Base-by-base conservation (phyloP, 208 protist species). In the Trypanosoma boissoni region DNA sequence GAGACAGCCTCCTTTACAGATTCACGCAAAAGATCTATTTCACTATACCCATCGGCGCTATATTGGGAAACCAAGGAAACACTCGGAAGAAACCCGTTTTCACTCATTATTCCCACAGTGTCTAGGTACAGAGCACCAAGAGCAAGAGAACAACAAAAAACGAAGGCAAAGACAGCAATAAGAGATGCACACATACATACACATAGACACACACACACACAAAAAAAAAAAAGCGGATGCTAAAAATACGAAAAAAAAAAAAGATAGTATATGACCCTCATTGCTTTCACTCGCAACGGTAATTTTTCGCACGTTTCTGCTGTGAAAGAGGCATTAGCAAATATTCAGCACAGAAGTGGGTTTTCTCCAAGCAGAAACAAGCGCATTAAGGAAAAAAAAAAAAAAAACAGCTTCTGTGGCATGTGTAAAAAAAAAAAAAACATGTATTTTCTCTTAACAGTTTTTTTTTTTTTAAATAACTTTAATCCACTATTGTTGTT, bases 391-490 rank as follows among this genome's bases (percentile, higher is more conserved):
- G 34, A 53, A n/a, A 9, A 53, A 9, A 27, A n/a, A 7, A 24
- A 31, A 32, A 24, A 20, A 7, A 31, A 53, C 5, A 32, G 34
- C 10, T 27, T 32, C 48, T 20, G n/a, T n/a, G n/a, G n/a, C n/a
- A n/a, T n/a, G n/a, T n/a, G n/a, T 3, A 16, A 50, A 18, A 20
- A 23, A 66, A 45, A 46, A 7, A 58, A 62, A 23, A 61, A 24
- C 23, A 41, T 10, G 3, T 18, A 21, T 50, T 16, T 8, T 36
- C 27, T 46, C 24, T 65, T 58, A 56, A 58, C 51, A 58, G 53
- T 61, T 63, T 61, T 55, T 39, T 56, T 49, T 60, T 18, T 74
- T 39, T 45, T 27, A n/a, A n/a, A n/a, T n/a, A n/a, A n/a, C n/a
- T n/a, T n/a, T n/a, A n/a, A n/a, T n/a, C n/a, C n/a, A n/a, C n/a